Evolutionary conservation across 2,329 filamentous ascomycete genomes (phyloP).

Genomic region (Aspergillus brasiliensis): DNA sequence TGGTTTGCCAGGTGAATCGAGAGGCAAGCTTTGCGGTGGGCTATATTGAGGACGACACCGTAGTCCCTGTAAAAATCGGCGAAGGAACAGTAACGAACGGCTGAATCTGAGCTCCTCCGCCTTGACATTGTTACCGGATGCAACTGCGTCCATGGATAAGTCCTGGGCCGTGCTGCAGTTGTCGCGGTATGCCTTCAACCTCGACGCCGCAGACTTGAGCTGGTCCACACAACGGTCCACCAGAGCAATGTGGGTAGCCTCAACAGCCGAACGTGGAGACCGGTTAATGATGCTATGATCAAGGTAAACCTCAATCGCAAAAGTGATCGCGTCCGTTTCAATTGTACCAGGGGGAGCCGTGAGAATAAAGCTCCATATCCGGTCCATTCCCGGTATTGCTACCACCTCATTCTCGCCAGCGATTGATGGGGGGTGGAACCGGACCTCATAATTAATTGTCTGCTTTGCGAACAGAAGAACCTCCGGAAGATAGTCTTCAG

Average conservation of each 20-base stretch:
- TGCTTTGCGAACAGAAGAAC: conserved; percentile 48
- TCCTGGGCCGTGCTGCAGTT: conserved; percentile 52
- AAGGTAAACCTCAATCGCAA: conserved; percentile 75
- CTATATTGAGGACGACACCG: conserved; percentile 59
- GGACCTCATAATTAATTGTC: conserved; percentile 52
- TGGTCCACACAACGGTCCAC: conserved; percentile 74
- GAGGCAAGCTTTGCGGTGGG: conserved; percentile 61
- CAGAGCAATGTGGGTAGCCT: conserved; percentile 67
- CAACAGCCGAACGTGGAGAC: conserved; percentile 49
- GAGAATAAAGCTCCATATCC: conserved; percentile 82
- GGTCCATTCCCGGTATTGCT: conserved; percentile 59
- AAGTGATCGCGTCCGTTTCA: conserved; percentile 67
- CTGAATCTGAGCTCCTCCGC: conserved; percentile 66
- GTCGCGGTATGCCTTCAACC: conserved; percentile 52
- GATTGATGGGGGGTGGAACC: conserved; percentile 57
- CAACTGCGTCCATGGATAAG: conserved; percentile 53
- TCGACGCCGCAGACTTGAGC: conserved; percentile 64
- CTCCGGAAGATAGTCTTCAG: conserved; percentile 39
- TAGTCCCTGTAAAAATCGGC: conserved; percentile 63
- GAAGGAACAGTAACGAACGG: conserved; percentile 68
- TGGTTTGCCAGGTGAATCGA: conserved; percentile 57
- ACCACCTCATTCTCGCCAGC: conserved; percentile 43
- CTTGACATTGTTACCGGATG: conserved; percentile 49
- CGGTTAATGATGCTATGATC: conserved; percentile 49
- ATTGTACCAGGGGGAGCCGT: conserved; percentile 66